Evolutionary conservation across 148 eudicot genomes (phyloP).

Genomic region (Rhododendron ovatum): DNA sequence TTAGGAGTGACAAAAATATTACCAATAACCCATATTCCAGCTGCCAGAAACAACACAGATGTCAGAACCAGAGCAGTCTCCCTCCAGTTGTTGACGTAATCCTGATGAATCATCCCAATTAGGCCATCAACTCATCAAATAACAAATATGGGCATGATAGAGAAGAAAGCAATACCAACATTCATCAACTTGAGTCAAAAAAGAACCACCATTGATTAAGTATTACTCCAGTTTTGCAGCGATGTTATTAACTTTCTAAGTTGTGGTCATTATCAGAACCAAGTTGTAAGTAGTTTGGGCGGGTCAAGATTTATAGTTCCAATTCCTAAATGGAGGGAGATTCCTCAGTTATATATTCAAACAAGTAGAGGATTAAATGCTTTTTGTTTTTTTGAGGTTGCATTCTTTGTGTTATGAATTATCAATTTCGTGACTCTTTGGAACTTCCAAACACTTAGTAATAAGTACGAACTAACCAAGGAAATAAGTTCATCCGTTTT

Average conservation of each 20-base stretch:
- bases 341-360: not conserved
- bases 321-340: not conserved
- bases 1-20: conserved; percentile 4
- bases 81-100: conserved; percentile 81
- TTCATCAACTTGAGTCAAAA: not conserved
- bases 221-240: not conserved
- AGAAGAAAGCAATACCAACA: not conserved
- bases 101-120: conserved; percentile 38
- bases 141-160: not conserved
- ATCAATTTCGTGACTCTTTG: not conserved
- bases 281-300: not conserved
- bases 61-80: conserved; percentile 68
- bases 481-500: not conserved
- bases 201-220: not conserved
- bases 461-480: not conserved
- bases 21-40: conserved; percentile 81
- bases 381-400: no score
- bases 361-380: not conserved
- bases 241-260: not conserved
- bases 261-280: not conserved
- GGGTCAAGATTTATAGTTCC: not conserved
- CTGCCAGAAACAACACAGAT: conserved; percentile 72
- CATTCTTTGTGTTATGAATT: not conserved
- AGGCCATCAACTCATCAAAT: conserved; percentile 1
- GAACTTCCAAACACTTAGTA: not conserved